Percentiles rank a stretch among this genome's conserved stretches.
Conservation (phyloP, 225 moss, liverwort and hornwort genomes). For the Pseudisothecium myosuroides region DNA sequence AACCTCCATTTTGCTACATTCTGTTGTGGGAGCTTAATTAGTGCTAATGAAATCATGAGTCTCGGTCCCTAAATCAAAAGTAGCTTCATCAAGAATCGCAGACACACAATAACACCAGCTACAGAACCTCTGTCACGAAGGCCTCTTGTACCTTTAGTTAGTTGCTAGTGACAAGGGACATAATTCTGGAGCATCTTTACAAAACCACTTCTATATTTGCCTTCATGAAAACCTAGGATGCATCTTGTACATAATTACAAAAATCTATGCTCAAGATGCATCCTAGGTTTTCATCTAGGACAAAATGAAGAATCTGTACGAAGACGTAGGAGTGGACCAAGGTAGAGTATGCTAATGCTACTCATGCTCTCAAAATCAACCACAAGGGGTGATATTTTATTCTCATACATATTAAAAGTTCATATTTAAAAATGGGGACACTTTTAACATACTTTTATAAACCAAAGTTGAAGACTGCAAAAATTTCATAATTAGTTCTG, state of each 20-base stretch:
- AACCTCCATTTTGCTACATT: neutral
- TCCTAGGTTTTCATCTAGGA: neutral
- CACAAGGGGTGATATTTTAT: neutral
- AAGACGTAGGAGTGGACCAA: neutral
- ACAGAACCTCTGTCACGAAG: neutral
- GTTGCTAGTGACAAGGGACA: neutral
- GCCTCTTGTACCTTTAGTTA: neutral
- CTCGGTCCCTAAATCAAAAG: neutral
- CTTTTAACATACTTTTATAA: neutral
- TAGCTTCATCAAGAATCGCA: neutral
- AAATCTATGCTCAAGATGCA: neutral
- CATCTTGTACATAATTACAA: neutral
- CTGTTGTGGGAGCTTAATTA: neutral
- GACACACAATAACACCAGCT: neutral
- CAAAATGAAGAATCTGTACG: neutral
- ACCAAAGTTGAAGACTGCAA: no score
- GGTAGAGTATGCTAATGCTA: neutral
- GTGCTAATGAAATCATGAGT: neutral
- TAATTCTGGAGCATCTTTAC: neutral
- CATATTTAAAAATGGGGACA: neutral
- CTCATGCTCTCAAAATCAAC: neutral
- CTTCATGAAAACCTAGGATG: neutral
- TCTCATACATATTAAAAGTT: neutral
- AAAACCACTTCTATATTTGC: neutral
- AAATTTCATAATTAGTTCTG: neutral